phyloP scores from a whole-genome alignment of 2,329 filamentous ascomycete genomes.

The Magnaporthiopsis rhizophila region DNA sequence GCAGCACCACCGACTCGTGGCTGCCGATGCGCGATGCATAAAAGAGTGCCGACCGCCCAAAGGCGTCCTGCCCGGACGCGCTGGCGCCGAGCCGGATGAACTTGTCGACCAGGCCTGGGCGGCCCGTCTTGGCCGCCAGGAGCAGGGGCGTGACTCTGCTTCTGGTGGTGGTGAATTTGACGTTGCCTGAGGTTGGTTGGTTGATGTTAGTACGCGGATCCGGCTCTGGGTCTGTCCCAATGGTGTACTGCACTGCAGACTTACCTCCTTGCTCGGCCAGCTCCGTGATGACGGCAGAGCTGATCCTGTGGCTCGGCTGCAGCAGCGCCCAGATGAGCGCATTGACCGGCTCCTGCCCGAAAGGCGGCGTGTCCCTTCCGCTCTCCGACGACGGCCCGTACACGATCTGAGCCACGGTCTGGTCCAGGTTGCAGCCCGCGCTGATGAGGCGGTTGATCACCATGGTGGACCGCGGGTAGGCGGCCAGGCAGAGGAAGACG shows the following conservation, averaged over 20 bases:
- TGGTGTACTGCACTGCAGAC: background rate
- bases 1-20: conserved; percentile 15
- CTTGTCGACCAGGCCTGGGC: conserved; percentile 14
- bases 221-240: too few relatives aligned
- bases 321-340: conserved; percentile 53
- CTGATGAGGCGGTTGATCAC: conserved; percentile 45
- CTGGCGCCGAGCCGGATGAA: conserved; percentile 17
- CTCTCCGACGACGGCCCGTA: conserved; percentile 7
- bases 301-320: conserved; percentile 55
- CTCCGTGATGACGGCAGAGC: conserved; percentile 47
- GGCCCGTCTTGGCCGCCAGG: conserved; percentile 15
- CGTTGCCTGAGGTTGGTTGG: conserved; percentile 12
- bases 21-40: conserved; percentile 21
- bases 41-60: conserved; percentile 19
- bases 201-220: background rate
- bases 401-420: conserved; percentile 33
- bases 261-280: conserved; percentile 48
- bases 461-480: conserved; percentile 45
- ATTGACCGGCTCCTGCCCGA: conserved; percentile 47
- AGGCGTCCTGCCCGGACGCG: conserved; percentile 15
- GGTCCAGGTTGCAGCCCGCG: conserved; percentile 52
- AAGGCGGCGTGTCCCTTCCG: conserved; percentile 25
- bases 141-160: conserved; percentile 17
- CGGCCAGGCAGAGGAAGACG: conserved; percentile 43
- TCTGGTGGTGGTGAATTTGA: conserved; percentile 16